Evolutionary conservation across 495 filamentous ascomycete genomes (phyloP).

Genomic region (Aspergillus hancockii): DNA sequence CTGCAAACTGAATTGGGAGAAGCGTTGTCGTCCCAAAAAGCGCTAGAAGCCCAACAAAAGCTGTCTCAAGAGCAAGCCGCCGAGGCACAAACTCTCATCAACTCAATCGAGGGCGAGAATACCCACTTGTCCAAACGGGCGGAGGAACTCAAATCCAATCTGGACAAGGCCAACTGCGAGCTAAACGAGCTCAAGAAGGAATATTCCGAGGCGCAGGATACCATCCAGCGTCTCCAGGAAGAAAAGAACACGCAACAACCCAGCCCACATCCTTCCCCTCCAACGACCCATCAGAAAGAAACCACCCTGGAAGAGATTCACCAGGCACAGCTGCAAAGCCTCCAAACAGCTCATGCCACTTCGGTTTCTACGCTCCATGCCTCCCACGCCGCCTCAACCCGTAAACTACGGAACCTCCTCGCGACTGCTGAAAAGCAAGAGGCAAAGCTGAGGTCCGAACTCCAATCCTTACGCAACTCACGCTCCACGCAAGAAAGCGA

Average conservation of each 20-base stretch:
- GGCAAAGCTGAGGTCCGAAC: constrained; percentile 39
- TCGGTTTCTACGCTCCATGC: constrained; percentile 41
- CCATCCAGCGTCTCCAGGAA: constrained; percentile 84
- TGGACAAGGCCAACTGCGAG: constrained; percentile 38
- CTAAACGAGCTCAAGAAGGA: constrained; percentile 35
- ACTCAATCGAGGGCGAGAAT: constrained; percentile 51
- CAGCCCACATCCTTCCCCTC: constrained; percentile 32
- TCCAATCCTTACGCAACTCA: constrained; percentile 31
- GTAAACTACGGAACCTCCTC: constrained; percentile 42
- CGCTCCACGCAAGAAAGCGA: constrained; percentile 25
- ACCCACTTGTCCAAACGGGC: constrained; percentile 35
- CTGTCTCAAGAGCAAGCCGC: constrained; percentile 39
- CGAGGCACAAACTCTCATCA: constrained; percentile 44
- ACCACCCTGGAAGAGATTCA: constrained; percentile 36
- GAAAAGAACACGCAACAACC: constrained; percentile 58
- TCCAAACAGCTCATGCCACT: constrained; percentile 40
- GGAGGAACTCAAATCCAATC: constrained; percentile 36
- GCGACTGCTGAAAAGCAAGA: constrained; percentile 46
- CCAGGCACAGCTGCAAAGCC: constrained; percentile 40
- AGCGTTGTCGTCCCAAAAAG: constrained; percentile 25
- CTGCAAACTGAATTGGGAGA: constrained; percentile 35
- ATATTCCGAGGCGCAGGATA: constrained; percentile 54
- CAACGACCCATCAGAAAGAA: constrained; percentile 14
- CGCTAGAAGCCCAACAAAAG: constrained; percentile 35
- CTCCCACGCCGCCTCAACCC: constrained; percentile 45